phyloP scores from a whole-genome alignment of 2,329 filamentous ascomycete species.

The Bertia moriformis region DNA sequence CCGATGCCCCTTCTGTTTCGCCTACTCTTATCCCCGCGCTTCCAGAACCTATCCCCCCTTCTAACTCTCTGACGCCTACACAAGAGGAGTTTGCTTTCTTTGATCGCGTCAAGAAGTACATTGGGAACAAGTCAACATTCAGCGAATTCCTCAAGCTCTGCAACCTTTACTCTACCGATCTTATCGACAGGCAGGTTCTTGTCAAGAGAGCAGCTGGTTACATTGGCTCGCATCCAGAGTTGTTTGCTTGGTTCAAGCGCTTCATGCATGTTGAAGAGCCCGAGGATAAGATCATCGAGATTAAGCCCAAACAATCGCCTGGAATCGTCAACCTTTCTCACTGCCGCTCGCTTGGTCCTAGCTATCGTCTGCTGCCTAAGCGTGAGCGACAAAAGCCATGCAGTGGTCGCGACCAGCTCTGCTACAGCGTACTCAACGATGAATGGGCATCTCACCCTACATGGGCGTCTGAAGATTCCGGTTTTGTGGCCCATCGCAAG shows the following conservation, averaged over 20 bases:
- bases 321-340: slow-evolving; percentile 87
- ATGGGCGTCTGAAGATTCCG: slow-evolving; percentile 95
- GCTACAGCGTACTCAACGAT: slow-evolving; percentile 83
- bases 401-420: slow-evolving; percentile 87
- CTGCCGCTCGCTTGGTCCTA: slow-evolving; percentile 87
- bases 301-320: slow-evolving; percentile 58
- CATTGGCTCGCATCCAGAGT: slow-evolving; percentile 73
- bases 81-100: slow-evolving; percentile 87
- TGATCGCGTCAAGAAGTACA: slow-evolving; percentile 89
- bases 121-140: slow-evolving; percentile 81
- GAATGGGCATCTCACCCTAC: slow-evolving; percentile 98
- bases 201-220: slow-evolving; percentile 73
- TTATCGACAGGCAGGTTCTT: slow-evolving; percentile 74
- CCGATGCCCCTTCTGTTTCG: slow-evolving; percentile 53
- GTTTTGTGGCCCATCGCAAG: slow-evolving; percentile 94
- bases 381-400: slow-evolving; percentile 81
- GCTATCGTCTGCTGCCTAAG: slow-evolving; percentile 83
- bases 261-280: slow-evolving; percentile 55
- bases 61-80: slow-evolving; percentile 56
- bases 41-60: slow-evolving; percentile 73
- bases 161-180: slow-evolving; percentile 84
- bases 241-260: slow-evolving; percentile 76
- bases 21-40: slow-evolving; percentile 79
- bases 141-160: slow-evolving; percentile 94
- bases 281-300: slow-evolving; percentile 65